These are phyloP conservation scores for Chenopodium suecicum DNA, from an alignment of 148 eudicot species.

Conservation along the genomic window DNA sequence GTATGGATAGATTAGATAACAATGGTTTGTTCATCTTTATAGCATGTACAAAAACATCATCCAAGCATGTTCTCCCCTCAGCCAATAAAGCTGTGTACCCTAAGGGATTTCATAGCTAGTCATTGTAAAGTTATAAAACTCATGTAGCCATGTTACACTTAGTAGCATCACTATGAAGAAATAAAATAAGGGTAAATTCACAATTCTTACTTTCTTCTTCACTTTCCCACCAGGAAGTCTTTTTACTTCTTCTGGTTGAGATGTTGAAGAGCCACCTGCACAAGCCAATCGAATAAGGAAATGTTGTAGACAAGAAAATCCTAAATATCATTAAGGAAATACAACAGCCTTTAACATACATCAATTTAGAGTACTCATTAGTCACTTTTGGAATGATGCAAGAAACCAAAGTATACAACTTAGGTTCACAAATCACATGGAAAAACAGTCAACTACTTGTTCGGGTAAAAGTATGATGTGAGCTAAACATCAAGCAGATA, in stretches of 20 bases:
- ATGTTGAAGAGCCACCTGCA: constrained; percentile 70
- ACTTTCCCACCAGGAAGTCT: constrained; percentile 96
- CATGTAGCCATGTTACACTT: not conserved
- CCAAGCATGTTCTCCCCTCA: not conserved
- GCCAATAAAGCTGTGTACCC: not conserved
- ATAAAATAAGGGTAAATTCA: not conserved
- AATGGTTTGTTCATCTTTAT: too few relatives aligned
- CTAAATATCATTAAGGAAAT: not conserved
- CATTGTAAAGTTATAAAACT: not conserved
- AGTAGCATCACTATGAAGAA: not conserved
- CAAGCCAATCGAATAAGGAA: constrained; percentile 1
- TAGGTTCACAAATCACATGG: not conserved
- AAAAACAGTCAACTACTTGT: not conserved
- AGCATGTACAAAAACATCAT: not conserved
- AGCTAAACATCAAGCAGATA: not conserved
- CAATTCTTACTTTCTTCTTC: constrained; percentile 77
- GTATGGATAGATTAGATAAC: too few relatives aligned
- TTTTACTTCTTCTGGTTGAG: constrained; percentile 79
- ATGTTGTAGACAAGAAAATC: not conserved
- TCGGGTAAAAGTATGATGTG: not conserved
- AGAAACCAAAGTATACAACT: not conserved
- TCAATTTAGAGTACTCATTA: not conserved
- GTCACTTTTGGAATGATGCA: not conserved
- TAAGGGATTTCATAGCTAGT: not conserved
- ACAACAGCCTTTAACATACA: not conserved